A percentile compares a stretch with the other conserved stretches of the same genome.
These are phyloP conservation scores for Cryptosporidium bovis DNA, from an alignment of 169 alveolate genomes.

Conservation along the genomic window DNA sequence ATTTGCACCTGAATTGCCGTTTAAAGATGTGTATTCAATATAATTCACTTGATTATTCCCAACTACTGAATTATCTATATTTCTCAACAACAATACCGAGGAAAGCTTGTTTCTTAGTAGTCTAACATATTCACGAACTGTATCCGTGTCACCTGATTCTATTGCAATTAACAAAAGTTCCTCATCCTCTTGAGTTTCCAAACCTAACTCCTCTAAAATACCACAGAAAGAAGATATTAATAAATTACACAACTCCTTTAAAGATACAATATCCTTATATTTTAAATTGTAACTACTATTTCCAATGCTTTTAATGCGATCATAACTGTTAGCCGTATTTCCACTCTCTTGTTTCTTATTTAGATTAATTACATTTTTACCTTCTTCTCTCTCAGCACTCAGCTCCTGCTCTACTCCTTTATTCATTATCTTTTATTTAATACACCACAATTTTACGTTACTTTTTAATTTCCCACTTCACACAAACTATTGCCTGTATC, in stretches of 20 bases:
- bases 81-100: constrained; percentile 24
- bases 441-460: background rate
- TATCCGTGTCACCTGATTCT: constrained; percentile 31
- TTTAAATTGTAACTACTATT: background rate
- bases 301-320: background rate
- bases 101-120: constrained; percentile 44
- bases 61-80: background rate
- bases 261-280: background rate
- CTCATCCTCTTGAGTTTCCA: constrained; percentile 52
- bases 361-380: background rate
- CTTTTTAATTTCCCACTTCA: no score
- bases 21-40: background rate
- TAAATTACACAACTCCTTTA: constrained; percentile 33
- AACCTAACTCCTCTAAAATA: constrained; percentile 55
- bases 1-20: background rate
- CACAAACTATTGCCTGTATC: no score
- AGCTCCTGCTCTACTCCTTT: constrained; percentile 14
- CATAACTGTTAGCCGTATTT: background rate
- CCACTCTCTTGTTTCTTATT: background rate
- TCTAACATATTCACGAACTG: constrained; percentile 56
- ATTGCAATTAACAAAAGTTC: constrained; percentile 40
- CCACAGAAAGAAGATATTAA: constrained; percentile 66
- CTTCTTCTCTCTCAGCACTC: constrained; percentile 28
- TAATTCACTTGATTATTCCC: background rate
- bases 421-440: background rate